phyloP scores from a whole-genome alignment of 2,329 filamentous ascomycete genomes.

The Metarhizium album region DNA sequence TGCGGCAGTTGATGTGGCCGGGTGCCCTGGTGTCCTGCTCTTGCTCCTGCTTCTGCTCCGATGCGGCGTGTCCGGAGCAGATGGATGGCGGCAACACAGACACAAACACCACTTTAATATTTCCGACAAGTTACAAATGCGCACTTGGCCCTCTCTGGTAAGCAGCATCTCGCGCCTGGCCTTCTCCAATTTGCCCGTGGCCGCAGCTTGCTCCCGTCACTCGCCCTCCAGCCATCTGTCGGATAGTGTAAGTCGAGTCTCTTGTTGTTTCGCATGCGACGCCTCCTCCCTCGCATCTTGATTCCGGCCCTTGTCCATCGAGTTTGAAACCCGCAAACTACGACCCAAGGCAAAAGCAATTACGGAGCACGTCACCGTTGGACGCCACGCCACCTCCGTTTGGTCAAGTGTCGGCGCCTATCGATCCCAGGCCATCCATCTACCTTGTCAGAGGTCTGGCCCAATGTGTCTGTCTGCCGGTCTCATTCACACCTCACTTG shows the following conservation, averaged over 20 bases:
- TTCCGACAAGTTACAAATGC: background rate
- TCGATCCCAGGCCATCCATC: constrained; percentile 3
- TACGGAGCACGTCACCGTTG: constrained; percentile 31
- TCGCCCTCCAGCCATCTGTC: background rate
- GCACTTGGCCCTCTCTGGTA: background rate
- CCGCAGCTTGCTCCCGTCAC: background rate
- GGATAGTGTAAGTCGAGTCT: background rate
- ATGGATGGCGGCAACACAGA: background rate
- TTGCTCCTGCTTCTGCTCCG: background rate
- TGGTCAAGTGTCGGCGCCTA: constrained; percentile 3
- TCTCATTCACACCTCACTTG: constrained; percentile 13
- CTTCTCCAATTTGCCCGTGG: background rate
- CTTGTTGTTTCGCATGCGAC: background rate
- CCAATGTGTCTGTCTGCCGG: constrained; percentile 5
- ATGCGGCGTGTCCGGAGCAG: background rate
- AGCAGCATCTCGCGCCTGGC: background rate
- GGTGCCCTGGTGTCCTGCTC: background rate
- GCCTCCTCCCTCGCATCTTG: background rate
- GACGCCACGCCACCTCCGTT: constrained; percentile 26
- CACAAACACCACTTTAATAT: background rate
- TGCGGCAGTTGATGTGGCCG: background rate
- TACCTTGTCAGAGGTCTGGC: constrained; percentile 1
- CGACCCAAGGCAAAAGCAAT: background rate
- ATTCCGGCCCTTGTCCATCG: too few species aligned
- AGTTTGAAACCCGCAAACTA: background rate